phyloP scores from a whole-genome alignment of 177 flowering plant species.

The Telopea speciosissima region DNA sequence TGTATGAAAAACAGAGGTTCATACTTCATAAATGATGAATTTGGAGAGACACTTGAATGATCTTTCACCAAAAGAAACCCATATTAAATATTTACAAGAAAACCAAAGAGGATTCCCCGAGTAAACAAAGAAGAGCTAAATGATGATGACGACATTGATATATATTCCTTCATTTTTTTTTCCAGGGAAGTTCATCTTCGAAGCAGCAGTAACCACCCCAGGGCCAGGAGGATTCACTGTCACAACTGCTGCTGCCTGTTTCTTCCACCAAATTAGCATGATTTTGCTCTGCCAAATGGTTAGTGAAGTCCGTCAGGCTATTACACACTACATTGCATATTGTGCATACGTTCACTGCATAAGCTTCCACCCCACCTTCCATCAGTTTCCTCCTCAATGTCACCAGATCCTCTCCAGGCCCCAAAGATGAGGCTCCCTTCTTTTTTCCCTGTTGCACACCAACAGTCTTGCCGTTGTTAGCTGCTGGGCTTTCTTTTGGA shows the following conservation, averaged over 20 bases:
- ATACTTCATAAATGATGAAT: no score
- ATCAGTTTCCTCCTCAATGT: slow-evolving; percentile 43
- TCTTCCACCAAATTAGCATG: slow-evolving; percentile 15
- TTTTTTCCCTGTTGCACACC: slow-evolving; percentile 10
- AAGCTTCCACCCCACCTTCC: slow-evolving; percentile 45
- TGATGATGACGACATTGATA: not conserved
- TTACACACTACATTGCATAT: slow-evolving; percentile 51
- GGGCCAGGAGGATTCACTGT: not conserved
- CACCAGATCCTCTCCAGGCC: slow-evolving; percentile 34
- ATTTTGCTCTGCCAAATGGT: slow-evolving; percentile 37
- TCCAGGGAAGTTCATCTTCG: not conserved
- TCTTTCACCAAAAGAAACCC: not conserved
- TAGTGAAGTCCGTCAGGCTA: slow-evolving; percentile 34
- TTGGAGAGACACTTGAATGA: not conserved
- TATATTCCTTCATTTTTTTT: no score
- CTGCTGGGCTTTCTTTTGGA: no score
- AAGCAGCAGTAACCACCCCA: not conserved
- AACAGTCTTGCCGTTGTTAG: slow-evolving; percentile 6
- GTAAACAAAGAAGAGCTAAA: not conserved
- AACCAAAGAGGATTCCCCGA: not conserved
- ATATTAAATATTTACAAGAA: no score
- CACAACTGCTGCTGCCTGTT: not conserved
- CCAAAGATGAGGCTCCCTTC: slow-evolving; percentile 20
- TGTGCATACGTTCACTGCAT: slow-evolving; percentile 30
- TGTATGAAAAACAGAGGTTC: not conserved